Evolutionary conservation across 2,329 filamentous ascomycete species (phyloP), one percentile per base, ranked within the genome.

Genomic region (Phaeosphaeriaceae sp.): DNA sequence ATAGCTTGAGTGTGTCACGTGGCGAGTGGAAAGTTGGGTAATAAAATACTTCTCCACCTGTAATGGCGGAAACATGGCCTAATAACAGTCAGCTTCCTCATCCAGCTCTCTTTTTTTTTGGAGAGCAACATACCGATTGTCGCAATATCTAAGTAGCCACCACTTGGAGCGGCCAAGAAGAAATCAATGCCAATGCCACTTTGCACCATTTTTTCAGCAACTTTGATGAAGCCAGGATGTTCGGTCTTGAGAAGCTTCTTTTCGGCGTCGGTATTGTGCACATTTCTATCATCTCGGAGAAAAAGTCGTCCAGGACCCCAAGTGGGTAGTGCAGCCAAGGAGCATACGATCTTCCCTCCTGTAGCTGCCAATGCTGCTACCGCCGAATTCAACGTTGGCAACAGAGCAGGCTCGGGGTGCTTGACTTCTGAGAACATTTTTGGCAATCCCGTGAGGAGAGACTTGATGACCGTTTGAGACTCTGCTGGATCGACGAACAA

Each of bases 11-110:
- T 35, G 87, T 86, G 73, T 99, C 94, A 30, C 94, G 85, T 6
- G 89, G 89, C 6, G 88, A 86, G 50, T 96, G 87, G 77, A 96
- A 99, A 73, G 97, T 99, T 37, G 94, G 92, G 71, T 96, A 99
- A 76, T 96, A 97, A 75, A 92, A 99, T 0, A 88, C 90, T 73
- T 99, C 94, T 56, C 94, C 94, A 49, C 94, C 94, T n/a, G 91
- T 96, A 23, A 89, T 87, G 34, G 91, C 86, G 26, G 94, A 85
- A 17, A 96, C 84, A 72, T 96, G 89, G 34, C 92, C 90, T 87
- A 53, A 34, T 47, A 23, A 16, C 2, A 33, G 58, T 56, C 33
- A 57, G 48, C 23, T 48, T 23, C 13, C n/a, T 23, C 39, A 26
- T 1, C 12, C 4, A 38, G 23, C 23, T 26, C 23, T 6, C 23